Base-by-base conservation (phyloP, 495 filamentous ascomycete species). In the Pseudomonodictys pantanalensis region DNA sequence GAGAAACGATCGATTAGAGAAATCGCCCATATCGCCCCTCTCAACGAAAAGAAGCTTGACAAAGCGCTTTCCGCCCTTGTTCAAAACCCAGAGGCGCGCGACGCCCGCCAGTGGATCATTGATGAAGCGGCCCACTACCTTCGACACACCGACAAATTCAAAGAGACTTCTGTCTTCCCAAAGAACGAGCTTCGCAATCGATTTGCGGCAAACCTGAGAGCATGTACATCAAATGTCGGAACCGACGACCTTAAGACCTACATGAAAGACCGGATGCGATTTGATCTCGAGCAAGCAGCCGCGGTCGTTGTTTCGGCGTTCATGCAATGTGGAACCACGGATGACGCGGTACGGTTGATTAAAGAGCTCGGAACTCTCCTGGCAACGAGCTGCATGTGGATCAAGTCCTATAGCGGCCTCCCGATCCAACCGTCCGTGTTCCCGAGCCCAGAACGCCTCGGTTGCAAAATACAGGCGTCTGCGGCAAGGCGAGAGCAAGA, bases 311-410 rank as follows among this genome's bases (percentile, higher is more conserved):
- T 58, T 2, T 38, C 45, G 8, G 56, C 47, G 7, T 50, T 58
- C 30, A 42, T 50, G 56, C 23, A 41, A 3, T n/a, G 55, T 15
- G 50, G 43, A 2, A n/a, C 49, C 1, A 42, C 55, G n/a, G 48
- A 46, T 9, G 58, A 53, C 20, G 58, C 44, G 8, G 44, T 55
- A n/a, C 28, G 38, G 49, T 55, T 53, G 22, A 50, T 53, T 20
- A 17, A 23, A 28, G 49, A 61, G 50, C 25, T 55, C 7, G 58
- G 58, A 10, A 18, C 26, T 9, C 4, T 61, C 22, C 22, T 61
- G n/a, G 30, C 49, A 8, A 48, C 38, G 50, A 55, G 49, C 39
- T 46, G 41, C 28, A 61, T 61, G 58, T 61, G 58, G 58, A 17
- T 61, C 5, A 41, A 59, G 17, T 22, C 20, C 26, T 10, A 52